These are phyloP conservation scores for Neurospora sp. DNA, from an alignment of 495 filamentous ascomycete species.

Conservation along the genomic window DNA sequence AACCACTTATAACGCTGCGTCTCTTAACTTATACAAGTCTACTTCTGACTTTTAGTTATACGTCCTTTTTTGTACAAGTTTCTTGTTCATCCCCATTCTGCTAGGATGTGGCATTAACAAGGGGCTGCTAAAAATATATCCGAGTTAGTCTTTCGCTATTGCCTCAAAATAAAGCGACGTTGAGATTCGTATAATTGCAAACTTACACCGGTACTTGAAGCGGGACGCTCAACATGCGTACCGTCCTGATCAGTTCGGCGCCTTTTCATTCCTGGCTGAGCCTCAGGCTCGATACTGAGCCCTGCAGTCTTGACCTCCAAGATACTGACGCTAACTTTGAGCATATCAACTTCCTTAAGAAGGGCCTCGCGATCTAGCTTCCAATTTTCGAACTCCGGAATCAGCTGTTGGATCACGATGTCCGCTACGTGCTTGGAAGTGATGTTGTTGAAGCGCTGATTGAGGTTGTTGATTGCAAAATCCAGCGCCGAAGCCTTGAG, in stretches of 20 bases:
- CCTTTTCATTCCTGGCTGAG: not conserved
- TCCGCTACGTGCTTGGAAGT: conserved; percentile 17
- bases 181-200: not conserved
- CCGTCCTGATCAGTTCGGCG: not conserved
- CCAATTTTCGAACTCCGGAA: not conserved
- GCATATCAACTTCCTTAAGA: not conserved
- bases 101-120: not conserved
- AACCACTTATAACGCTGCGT: not conserved
- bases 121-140: not conserved
- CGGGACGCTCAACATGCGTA: not conserved
- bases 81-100: not conserved
- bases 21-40: not conserved
- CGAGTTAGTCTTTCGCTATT: not conserved
- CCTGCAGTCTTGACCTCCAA: not conserved
- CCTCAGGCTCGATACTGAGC: not conserved
- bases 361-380: not conserved
- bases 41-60: not conserved
- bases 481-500: not conserved
- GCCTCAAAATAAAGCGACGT: not conserved
- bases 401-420: conserved; percentile 14
- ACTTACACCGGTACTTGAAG: not conserved
- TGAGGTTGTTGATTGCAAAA: conserved; percentile 5
- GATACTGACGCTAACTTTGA: not conserved
- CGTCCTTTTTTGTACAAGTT: not conserved
- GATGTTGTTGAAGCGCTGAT: conserved; percentile 20